A percentile compares a stretch with the other conserved stretches of the same genome.
Conservation (phyloP, 441 rosid species). For the Croton setiger region DNA sequence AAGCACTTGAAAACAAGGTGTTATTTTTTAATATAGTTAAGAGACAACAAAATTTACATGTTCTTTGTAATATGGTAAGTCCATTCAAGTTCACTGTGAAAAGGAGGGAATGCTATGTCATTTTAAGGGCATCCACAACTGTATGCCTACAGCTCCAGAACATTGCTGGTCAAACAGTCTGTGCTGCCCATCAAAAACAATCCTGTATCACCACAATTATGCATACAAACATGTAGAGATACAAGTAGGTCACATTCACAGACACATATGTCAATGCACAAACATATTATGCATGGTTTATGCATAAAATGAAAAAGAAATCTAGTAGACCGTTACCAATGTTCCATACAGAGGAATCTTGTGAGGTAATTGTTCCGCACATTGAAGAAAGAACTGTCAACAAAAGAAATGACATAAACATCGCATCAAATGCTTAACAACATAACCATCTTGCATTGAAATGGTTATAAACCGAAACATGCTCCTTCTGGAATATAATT, state of each 20-base stretch:
- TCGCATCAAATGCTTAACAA: not conserved
- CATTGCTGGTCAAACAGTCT: not conserved
- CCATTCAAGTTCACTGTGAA: not conserved
- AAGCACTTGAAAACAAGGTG: no score
- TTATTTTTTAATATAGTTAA: no score
- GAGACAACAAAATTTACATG: not conserved
- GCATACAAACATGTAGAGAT: not conserved
- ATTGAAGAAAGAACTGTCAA: conserved; percentile 73
- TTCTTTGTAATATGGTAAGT: not conserved
- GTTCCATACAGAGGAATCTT: conserved; percentile 88
- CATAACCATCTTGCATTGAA: not conserved
- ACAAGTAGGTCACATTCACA: not conserved
- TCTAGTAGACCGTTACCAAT: conserved; percentile 50
- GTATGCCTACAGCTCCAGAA: not conserved
- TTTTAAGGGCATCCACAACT: no score
- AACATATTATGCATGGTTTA: not conserved
- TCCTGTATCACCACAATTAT: not conserved
- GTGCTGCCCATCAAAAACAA: not conserved
- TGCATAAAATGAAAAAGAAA: not conserved
- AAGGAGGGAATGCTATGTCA: not conserved
- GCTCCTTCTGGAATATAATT: not conserved
- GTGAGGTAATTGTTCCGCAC: conserved; percentile 93
- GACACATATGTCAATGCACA: not conserved
- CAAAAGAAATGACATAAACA: conserved; percentile 15
- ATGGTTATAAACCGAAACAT: not conserved